Base-by-base conservation (phyloP, 768 basidiomycete genomes). In the Rhizopogon vesiculosus region DNA sequence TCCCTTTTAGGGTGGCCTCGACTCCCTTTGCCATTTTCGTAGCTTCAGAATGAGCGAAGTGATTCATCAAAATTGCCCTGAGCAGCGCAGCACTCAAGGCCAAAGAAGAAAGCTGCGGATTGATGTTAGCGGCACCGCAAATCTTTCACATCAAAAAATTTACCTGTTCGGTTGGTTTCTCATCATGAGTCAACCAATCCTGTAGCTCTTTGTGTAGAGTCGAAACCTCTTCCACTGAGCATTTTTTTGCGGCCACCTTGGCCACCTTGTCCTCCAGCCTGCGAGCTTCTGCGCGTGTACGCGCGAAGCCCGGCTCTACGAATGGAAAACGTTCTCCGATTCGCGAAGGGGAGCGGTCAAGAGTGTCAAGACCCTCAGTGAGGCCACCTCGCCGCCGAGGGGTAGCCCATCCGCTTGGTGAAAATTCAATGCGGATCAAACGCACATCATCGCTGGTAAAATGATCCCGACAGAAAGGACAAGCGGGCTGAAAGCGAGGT, bases 151-250 rank as follows among this genome's bases (percentile, higher is more conserved):
- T 3, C 25, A 44, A 61, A 56, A 40, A 58, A 62, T 66, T 63
- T 64, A 89, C 89, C 74, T 85, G 83, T 57, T 85, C 83, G 62
- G 84, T 80, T 64, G 69, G 62, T 68, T 82, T 83, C 61, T 71
- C 74, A 62, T 86, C 85, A 51, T 81, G 74, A 44, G 74, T 75
- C 55, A 92, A 70, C 88, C 88, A 92, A 58, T 83, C 82, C 67
- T 89, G 81, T 59, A 92, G 78, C 73, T 92, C 90, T 65, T 84
- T 81, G 72, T 89, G 87, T 60, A 92, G 80, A 57, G 78, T 74
- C 51, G 84, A 81, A 51, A 92, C 87, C 74, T 92, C 90, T 69
- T 91, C 90, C 57, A 92, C 89, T 40, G 88, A 89, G 73, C 87
- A 90, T 79, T 89, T 91, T 82, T 89, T 89, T 13, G 83, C 81